Conservation (phyloP, 441 rosid genomes). For the Adansonia grandidieri region DNA sequence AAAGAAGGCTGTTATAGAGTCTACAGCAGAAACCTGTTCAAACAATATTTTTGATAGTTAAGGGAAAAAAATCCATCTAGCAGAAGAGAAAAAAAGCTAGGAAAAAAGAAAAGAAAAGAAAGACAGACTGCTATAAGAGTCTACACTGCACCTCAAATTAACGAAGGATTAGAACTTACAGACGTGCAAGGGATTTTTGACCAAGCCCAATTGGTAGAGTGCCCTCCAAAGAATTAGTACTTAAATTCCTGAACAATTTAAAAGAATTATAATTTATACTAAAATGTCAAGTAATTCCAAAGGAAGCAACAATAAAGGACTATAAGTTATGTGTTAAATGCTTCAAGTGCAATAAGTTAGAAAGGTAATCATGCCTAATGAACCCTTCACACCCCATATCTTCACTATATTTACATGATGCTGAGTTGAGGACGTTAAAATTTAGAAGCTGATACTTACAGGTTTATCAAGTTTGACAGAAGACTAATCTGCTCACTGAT, state of each 20-base stretch:
- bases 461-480: conserved; percentile 75
- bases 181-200: conserved; percentile 64
- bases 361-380: background rate
- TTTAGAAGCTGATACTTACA: conserved; percentile 65
- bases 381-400: background rate
- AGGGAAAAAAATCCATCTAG: background rate
- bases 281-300: background rate
- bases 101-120: background rate
- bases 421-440: conserved; percentile 11
- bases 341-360: background rate
- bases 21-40: background rate
- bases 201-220: conserved; percentile 78
- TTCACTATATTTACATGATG: background rate
- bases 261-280: background rate
- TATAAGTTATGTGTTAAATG: background rate
- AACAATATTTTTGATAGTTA: background rate
- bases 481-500: conserved; percentile 86
- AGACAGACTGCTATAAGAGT: background rate
- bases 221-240: conserved; percentile 78
- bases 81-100: background rate
- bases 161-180: conserved; percentile 60
- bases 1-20: background rate
- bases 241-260: conserved; percentile 66
- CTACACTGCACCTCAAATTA: background rate
- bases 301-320: conserved; percentile 16